Conservation (phyloP, 805 yeast genomes). For the Candida corydali region DNA sequence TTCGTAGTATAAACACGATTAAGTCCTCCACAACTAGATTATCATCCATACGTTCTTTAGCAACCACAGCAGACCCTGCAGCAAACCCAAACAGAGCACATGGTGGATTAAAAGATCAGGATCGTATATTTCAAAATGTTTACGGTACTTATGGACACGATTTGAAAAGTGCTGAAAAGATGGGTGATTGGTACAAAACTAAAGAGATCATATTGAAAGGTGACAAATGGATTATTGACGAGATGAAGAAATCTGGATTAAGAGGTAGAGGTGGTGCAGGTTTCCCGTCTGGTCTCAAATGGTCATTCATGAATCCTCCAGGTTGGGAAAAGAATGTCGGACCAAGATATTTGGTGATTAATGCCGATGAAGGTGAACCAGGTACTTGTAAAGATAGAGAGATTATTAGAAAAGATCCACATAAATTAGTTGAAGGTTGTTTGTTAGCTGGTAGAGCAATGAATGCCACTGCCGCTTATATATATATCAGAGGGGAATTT, state of each 20-base stretch:
- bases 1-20: conserved; percentile 27
- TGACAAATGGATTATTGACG: conserved; percentile 86
- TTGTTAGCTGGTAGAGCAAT: conserved; percentile 83
- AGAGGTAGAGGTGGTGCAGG: conserved; percentile 96
- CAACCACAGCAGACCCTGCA: conserved; percentile 45
- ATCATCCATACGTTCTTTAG: conserved; percentile 35
- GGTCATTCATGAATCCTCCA: conserved; percentile 95
- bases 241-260: conserved; percentile 77
- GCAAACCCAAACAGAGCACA: conserved; percentile 49
- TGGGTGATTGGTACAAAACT: conserved; percentile 93
- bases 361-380: conserved; percentile 94
- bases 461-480: conserved; percentile 92
- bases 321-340: conserved; percentile 90
- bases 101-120: conserved; percentile 79
- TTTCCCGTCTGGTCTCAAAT: conserved; percentile 84
- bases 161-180: conserved; percentile 65
- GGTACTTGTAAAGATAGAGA: conserved; percentile 93
- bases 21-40: conserved; percentile 21
- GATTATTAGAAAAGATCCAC: conserved; percentile 88
- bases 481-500: conserved; percentile 87
- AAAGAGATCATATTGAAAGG: conserved; percentile 81
- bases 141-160: conserved; percentile 74
- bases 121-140: conserved; percentile 82
- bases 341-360: conserved; percentile 84
- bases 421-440: conserved; percentile 90